Conservation (phyloP, 2,329 filamentous ascomycete genomes). For the Meredithiella fracta region DNA sequence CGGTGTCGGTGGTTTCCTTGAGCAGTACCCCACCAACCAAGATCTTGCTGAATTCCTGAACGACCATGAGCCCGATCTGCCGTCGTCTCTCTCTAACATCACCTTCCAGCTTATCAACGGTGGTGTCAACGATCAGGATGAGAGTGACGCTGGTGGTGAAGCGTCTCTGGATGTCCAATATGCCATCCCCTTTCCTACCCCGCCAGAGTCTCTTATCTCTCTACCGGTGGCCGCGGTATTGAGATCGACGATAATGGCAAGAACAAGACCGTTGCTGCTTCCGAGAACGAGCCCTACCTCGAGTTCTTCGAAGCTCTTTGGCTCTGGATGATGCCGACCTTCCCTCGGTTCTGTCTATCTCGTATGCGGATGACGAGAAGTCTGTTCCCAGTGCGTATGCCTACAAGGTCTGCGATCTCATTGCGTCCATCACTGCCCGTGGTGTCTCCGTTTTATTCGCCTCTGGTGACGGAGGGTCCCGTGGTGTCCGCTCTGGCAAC, state of each 20-base stretch:
- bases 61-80: conserved; percentile 23
- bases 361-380: conserved; percentile 42
- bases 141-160: conserved; percentile 25
- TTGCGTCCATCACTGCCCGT: conserved; percentile 36
- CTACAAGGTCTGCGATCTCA: conserved; percentile 33
- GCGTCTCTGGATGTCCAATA: conserved; percentile 34
- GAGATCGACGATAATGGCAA: conserved; percentile 26
- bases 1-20: conserved; percentile 34
- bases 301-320: conserved; percentile 36
- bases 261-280: conserved; percentile 18
- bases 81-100: conserved; percentile 25
- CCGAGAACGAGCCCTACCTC: conserved; percentile 40
- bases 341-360: conserved; percentile 40
- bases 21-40: conserved; percentile 29
- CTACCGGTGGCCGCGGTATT: conserved; percentile 28
- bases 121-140: conserved; percentile 28
- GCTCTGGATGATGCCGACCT: conserved; percentile 26
- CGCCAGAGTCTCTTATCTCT: conserved; percentile 28
- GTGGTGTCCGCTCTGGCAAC: conserved; percentile 28
- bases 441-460: conserved; percentile 35
- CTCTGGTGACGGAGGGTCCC: conserved; percentile 35
- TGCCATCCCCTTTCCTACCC: conserved; percentile 30
- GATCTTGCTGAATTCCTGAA: conserved; percentile 27
- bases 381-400: conserved; percentile 37
- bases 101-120: conserved; percentile 26